Percentiles rank a stretch among this genome's conserved stretches.
Conservation (phyloP, 768 basidiomycete genomes). For the Boletus tomentosulus region DNA sequence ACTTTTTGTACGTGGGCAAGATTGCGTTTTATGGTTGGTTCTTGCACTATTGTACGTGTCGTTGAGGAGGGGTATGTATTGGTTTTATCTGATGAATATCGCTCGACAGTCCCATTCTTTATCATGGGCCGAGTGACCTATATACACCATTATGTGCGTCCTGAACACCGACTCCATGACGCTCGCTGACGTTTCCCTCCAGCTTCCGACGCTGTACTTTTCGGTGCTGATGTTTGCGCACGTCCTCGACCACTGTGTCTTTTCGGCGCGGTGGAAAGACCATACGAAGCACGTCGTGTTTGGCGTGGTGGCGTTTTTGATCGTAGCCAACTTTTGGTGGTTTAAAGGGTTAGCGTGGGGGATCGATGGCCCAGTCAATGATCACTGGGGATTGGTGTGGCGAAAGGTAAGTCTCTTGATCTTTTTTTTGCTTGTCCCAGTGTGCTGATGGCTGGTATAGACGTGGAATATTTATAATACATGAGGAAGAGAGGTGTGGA, state of each 20-base stretch:
- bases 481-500: slow-evolving; percentile 2
- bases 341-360: slow-evolving; percentile 89
- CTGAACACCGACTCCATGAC: neutral
- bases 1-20: slow-evolving; percentile 90
- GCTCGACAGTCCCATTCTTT: slow-evolving; percentile 78
- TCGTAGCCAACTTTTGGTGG: slow-evolving; percentile 91
- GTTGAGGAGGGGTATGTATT: neutral
- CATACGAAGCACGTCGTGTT: slow-evolving; percentile 73
- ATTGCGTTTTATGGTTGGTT: slow-evolving; percentile 89
- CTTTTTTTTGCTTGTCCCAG: too few relatives aligned
- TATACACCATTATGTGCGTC: slow-evolving; percentile 88
- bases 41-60: slow-evolving; percentile 76
- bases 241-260: slow-evolving; percentile 89
- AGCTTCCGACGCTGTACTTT: slow-evolving; percentile 98
- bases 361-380: slow-evolving; percentile 80
- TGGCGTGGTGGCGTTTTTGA: slow-evolving; percentile 48
- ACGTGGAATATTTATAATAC: slow-evolving; percentile 31
- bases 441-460: slow-evolving; percentile 16
- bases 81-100: neutral
- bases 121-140: slow-evolving; percentile 98
- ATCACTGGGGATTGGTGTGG: slow-evolving; percentile 80
- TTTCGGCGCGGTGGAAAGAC: slow-evolving; percentile 63
- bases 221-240: slow-evolving; percentile 89
- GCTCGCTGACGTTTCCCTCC: neutral
- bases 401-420: slow-evolving; percentile 44